Evolutionary conservation across 257 asterid genomes (phyloP), one percentile per base, ranked within the genome.

Genomic region (Penstemon davidsonii): DNA sequence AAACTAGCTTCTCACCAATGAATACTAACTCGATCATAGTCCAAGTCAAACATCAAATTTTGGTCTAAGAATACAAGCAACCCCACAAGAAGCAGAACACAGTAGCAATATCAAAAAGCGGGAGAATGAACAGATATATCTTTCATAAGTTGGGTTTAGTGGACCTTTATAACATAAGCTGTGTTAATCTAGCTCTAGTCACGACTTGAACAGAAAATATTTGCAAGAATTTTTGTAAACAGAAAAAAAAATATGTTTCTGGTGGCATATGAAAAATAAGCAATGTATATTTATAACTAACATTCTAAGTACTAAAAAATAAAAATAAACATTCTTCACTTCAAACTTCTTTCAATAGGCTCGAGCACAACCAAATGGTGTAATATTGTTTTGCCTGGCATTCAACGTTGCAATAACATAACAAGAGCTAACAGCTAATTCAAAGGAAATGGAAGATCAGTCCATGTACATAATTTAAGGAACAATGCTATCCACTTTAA

Each of bases 21-120:
- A 51, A 13, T 36, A 37, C 37, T 18, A 67, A 10, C 13, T n/a
- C 64, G 42, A 37, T 8, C 37, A 12, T 36, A 49, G 37, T 58
- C 7, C 19, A 59, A 50, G 7, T 57, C 64, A 13, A 64, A 43
- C 53, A 64, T 60, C 66, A 10, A 62, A 37, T 44, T 54, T 58
- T 5, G 61, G 60, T 60, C 69, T 41, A 12, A 10, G 18, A 45
- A 57, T 12, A 41, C 42, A 38, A 41, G 73, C 59, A 13, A 66
- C 46, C 18, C 10, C 25, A 13, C 5, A 54, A 55, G 51, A 42
- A 44, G 56, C 62, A 25, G 5, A 40, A 19, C 25, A 42, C 43
- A 47, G 7, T 60, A 60, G 42, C 62, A 13, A 13, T 41, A 25
- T n/a, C 12, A 9, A 59, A 65, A 11, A 51, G 46, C 15, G 50